A percentile compares a stretch with the other conserved stretches of the same genome.
Conservation (phyloP, 2,329 filamentous ascomycete species). For the Ascochyta clinopodiicola region DNA sequence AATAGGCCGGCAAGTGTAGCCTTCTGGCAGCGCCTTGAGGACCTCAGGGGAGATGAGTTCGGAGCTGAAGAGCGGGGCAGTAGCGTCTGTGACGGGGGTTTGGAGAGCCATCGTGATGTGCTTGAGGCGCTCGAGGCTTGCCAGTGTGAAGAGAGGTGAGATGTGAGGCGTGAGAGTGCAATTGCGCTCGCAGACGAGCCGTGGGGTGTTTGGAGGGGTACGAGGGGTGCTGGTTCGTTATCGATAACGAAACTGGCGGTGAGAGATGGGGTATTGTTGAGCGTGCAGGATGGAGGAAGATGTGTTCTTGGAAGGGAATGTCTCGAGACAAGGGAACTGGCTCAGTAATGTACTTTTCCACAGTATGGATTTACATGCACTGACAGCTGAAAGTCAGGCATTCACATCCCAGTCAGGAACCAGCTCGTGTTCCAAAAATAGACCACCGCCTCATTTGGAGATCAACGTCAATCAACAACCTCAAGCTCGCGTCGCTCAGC, state of each 20-base stretch:
- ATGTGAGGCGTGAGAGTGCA: background rate
- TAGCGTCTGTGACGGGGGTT: slow-evolving; percentile 33
- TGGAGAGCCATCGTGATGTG: slow-evolving; percentile 10
- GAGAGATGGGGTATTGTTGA: slow-evolving; percentile 8
- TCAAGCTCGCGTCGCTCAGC: too few relatives aligned
- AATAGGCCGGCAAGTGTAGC: slow-evolving; percentile 83
- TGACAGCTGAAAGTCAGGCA: slow-evolving; percentile 8
- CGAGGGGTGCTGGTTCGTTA: slow-evolving; percentile 20
- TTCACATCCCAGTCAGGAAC: slow-evolving; percentile 10
- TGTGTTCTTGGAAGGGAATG: background rate
- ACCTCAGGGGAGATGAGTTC: slow-evolving; percentile 80
- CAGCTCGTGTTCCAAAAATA: slow-evolving; percentile 14
- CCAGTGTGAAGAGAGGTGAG: background rate
- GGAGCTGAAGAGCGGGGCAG: slow-evolving; percentile 73
- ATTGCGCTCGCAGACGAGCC: slow-evolving; percentile 2
- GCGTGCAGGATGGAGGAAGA: background rate
- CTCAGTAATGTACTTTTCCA: background rate
- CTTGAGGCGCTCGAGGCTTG: slow-evolving; percentile 4
- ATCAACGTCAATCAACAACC: background rate
- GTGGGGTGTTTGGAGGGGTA: slow-evolving; percentile 3
- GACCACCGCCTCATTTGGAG: background rate
- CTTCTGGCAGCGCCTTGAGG: slow-evolving; percentile 73
- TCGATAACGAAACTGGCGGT: slow-evolving; percentile 34
- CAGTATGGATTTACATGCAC: background rate
- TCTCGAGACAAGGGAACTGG: background rate